A percentile compares a stretch with the other conserved stretches of the same genome.
Evolutionary conservation across 306 rosid species (phyloP).

Genomic region (Trifolium dubium): DNA sequence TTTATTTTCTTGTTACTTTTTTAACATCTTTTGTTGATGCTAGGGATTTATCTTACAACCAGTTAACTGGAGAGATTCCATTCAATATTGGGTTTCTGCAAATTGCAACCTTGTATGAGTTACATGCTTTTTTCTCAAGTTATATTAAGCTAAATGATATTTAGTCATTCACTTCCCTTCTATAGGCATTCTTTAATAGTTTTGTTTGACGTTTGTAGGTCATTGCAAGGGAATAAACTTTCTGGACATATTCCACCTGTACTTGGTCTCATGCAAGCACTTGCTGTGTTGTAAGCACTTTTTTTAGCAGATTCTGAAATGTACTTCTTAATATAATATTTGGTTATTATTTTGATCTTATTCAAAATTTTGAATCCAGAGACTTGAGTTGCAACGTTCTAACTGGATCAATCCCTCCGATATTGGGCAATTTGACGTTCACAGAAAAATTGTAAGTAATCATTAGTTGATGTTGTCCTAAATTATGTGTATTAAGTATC

Average conservation of each 20-base stretch:
- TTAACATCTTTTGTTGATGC: constrained; percentile 32
- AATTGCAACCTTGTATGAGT: constrained; percentile 84
- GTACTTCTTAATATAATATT: not conserved
- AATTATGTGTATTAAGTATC: not conserved
- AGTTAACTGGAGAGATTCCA: constrained; percentile 81
- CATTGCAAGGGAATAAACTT: constrained; percentile 88
- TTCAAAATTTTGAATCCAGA: constrained; percentile 48
- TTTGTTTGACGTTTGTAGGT: constrained; percentile 55
- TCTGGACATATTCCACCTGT: constrained; percentile 88
- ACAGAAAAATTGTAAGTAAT: constrained; percentile 89
- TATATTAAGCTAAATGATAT: not conserved
- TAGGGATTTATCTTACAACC: constrained; percentile 88
- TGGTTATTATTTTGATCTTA: not conserved
- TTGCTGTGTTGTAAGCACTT: constrained; percentile 88
- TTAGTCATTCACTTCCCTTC: not conserved
- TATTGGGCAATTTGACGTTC: constrained; percentile 84
- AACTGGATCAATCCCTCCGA: constrained; percentile 83
- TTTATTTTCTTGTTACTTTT: constrained; percentile 11
- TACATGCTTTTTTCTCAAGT: not conserved
- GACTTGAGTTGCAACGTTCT: constrained; percentile 89
- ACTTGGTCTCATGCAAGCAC: constrained; percentile 98
- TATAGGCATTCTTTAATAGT: constrained; percentile 25
- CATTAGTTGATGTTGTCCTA: not conserved
- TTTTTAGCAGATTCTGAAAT: constrained; percentile 16
- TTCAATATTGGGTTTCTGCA: constrained; percentile 89